phyloP scores from a whole-genome alignment of 768 basidiomycete genomes.

The Mycena alexandri region DNA sequence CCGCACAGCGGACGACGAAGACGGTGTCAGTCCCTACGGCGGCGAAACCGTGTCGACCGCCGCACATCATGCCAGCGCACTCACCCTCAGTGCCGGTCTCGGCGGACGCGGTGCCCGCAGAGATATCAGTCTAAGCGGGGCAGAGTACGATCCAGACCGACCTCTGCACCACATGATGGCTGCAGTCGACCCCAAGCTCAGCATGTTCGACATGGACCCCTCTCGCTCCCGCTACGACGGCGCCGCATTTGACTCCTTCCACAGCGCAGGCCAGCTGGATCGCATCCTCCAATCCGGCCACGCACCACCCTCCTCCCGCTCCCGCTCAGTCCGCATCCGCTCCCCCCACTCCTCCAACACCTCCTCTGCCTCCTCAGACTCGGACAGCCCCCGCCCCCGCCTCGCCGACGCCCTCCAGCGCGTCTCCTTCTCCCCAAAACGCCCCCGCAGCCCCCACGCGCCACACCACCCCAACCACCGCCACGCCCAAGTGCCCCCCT shows the following conservation, averaged over 20 bases:
- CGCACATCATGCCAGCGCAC: constrained; percentile 90
- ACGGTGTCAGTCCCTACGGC: constrained; percentile 74
- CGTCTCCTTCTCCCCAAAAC: constrained; percentile 81
- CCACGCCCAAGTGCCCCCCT: constrained; percentile 46
- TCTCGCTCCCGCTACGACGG: constrained; percentile 66
- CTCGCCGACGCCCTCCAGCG: constrained; percentile 79
- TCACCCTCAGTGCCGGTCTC: constrained; percentile 89
- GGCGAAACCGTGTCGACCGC: constrained; percentile 84
- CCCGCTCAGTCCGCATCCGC: constrained; percentile 56
- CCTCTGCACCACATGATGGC: constrained; percentile 81
- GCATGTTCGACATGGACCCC: constrained; percentile 66
- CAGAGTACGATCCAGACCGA: constrained; percentile 89
- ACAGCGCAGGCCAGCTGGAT: constrained; percentile 73
- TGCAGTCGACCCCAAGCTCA: constrained; percentile 67
- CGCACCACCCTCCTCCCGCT: constrained; percentile 47
- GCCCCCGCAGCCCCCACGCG: constrained; percentile 67
- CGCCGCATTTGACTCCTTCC: constrained; percentile 55
- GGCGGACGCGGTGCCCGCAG: constrained; percentile 63
- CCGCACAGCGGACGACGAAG: constrained; percentile 70
- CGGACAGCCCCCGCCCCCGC: constrained; percentile 59
- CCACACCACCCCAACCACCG: constrained; percentile 42
- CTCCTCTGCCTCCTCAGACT: constrained; percentile 66
- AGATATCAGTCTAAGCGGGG: constrained; percentile 75
- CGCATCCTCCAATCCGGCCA: constrained; percentile 69
- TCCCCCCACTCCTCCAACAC: constrained; percentile 62